Base-by-base conservation (phyloP, 768 basidiomycete species). In the Amylocystis lapponica region DNA sequence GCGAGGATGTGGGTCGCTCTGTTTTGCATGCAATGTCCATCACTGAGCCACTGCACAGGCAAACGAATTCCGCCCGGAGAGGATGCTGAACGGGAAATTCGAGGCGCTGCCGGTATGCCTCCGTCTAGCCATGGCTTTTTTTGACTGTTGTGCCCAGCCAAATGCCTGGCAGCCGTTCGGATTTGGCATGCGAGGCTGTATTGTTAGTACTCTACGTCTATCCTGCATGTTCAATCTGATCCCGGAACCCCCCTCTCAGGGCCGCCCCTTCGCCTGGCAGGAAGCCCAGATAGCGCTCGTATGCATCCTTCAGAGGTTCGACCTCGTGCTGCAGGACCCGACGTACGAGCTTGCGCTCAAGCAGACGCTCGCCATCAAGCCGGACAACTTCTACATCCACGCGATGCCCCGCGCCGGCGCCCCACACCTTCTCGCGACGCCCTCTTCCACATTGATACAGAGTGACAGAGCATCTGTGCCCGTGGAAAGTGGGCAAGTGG, bases 21-120 rank as follows among this genome's bases (percentile, higher is more conserved):
- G 4, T 16, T 3, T 26, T 16, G 2, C 6, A 3, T 14, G 13
- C 13, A 14, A 10, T 36, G 21, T 20, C 17, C n/a, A 11, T 12
- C 7, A 26, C 14, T 33, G 11, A 8, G 17, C n/a, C 36, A 29
- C 17, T 19, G 13, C 4, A 10, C 36, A 63, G 56, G 56, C 67
- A 5, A 56, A 67, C 12, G 60, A 67, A 37, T 74, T 71, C 58
- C 55, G 51, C 12, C 74, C 74, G 1, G 72, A 74, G 47, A 61
- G 74, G 9, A 73, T 75, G 72, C 47, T 74, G 17, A 67, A 72
- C 48, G 71, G 69, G 3, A 67, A 68, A 43, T 76, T 71, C 49
- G 72, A 72, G 46, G 64, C 65, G 2, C 57, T 73, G 5, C 74
- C 74, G 4, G 67, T 63, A 11, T 11, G 51, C 33, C 11, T 36